A percentile compares a stretch with the other conserved stretches of the same genome.
phyloP scores from a whole-genome alignment of 306 rosid species.

The Psophocarpus tetragonolobus region DNA sequence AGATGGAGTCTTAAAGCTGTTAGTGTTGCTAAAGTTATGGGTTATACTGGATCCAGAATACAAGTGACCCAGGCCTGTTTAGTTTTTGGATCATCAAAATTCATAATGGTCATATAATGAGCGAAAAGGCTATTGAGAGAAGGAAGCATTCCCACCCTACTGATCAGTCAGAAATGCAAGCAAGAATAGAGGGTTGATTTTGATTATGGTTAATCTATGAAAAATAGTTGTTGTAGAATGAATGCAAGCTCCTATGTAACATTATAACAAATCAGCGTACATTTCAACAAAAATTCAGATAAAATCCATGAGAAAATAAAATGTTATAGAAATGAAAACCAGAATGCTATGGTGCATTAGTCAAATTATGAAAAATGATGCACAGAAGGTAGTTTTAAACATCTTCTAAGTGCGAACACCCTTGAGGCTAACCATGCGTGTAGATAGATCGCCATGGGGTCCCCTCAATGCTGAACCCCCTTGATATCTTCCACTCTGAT shows the following conservation, averaged over 20 bases:
- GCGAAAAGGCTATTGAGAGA: too few relatives aligned
- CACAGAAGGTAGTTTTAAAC: background rate
- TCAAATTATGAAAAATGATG: slow-evolving; percentile 16
- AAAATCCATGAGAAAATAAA: background rate
- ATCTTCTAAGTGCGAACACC: slow-evolving; percentile 59
- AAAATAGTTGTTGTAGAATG: background rate
- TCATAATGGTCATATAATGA: too few relatives aligned
- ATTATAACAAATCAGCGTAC: background rate
- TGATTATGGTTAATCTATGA: background rate
- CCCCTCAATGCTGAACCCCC: slow-evolving; percentile 62
- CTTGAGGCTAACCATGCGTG: slow-evolving; percentile 83
- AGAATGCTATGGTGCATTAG: background rate
- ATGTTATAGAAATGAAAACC: slow-evolving; percentile 1
- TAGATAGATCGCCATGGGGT: slow-evolving; percentile 62
- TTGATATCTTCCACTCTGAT: slow-evolving; percentile 60
- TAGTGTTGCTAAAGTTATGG: too few relatives aligned
- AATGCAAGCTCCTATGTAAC: background rate
- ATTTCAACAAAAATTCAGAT: background rate
- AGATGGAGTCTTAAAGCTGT: too few relatives aligned
- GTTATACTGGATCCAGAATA: too few relatives aligned
- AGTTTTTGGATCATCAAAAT: too few relatives aligned
- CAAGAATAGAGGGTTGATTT: too few relatives aligned
- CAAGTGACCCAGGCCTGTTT: too few relatives aligned
- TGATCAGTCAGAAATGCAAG: too few relatives aligned
- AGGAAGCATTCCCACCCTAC: too few relatives aligned